These are phyloP conservation scores for Echria macrotheca DNA, from an alignment of 495 filamentous ascomycete genomes.

Conservation along the genomic window DNA sequence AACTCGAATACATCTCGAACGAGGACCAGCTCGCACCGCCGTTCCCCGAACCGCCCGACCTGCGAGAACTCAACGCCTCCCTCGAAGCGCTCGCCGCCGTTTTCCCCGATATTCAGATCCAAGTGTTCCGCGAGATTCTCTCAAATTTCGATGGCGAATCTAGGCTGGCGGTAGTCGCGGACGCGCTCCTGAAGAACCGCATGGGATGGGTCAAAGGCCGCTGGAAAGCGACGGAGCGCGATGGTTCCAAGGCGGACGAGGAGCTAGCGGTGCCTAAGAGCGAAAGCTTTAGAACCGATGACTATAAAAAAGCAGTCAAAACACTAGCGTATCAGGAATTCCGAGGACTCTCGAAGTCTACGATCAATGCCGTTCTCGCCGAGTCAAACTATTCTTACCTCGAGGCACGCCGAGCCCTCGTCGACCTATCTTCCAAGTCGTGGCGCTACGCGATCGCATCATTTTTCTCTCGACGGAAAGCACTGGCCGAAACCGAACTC, in stretches of 20 bases:
- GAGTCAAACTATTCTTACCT: conserved; percentile 86
- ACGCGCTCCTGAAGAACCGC: conserved; percentile 74
- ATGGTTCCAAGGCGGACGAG: conserved; percentile 11
- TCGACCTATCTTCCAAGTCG: conserved; percentile 68
- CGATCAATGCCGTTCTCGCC: conserved; percentile 82
- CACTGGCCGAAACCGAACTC: conserved; percentile 49
- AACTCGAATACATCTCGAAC: conserved; percentile 42
- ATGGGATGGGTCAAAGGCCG: conserved; percentile 69
- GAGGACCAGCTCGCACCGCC: conserved; percentile 38
- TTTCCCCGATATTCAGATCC: conserved; percentile 82
- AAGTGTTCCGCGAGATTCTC: conserved; percentile 91
- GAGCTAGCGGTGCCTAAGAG: conserved; percentile 49
- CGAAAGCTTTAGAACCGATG: conserved; percentile 66
- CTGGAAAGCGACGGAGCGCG: conserved; percentile 56
- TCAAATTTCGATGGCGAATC: conserved; percentile 75
- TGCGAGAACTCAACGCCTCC: conserved; percentile 68
- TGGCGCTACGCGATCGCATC: conserved; percentile 80
- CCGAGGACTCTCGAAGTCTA: conserved; percentile 68
- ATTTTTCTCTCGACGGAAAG: conserved; percentile 64
- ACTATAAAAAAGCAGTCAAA: conserved; percentile 70
- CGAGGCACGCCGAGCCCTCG: conserved; percentile 67
- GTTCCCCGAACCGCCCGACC: conserved; percentile 46
- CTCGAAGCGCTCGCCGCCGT: conserved; percentile 66
- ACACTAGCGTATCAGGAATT: conserved; percentile 67
- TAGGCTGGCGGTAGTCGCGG: conserved; percentile 75